Percentiles rank a stretch among this genome's conserved stretches.
These are phyloP conservation scores for Turnera subulata DNA, from an alignment of 345 rosid species.

Conservation along the genomic window DNA sequence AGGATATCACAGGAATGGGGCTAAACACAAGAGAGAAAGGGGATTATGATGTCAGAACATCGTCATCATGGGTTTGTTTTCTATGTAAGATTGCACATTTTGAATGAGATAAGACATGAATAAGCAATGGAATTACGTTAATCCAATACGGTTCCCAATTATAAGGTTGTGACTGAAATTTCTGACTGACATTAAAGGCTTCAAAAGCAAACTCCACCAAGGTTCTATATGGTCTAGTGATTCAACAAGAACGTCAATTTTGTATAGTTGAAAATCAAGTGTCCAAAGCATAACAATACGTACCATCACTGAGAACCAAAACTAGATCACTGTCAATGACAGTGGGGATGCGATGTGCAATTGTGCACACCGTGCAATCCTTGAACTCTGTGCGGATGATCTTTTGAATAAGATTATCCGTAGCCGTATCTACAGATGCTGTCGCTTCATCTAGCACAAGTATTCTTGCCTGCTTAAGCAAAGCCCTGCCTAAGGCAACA, in stretches of 20 bases:
- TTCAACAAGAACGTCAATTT: not conserved
- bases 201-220: not conserved
- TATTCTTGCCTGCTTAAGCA: constrained; percentile 87
- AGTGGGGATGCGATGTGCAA: constrained; percentile 97
- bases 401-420: constrained; percentile 95
- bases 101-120: no score
- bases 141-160: no score
- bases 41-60: not conserved
- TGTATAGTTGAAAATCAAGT: not conserved
- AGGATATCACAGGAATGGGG: no score
- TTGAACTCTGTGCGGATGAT: constrained; percentile 87
- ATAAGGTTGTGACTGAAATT: no score
- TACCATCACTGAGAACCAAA: constrained; percentile 94
- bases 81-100: no score
- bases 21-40: not conserved
- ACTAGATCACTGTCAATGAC: constrained; percentile 97
- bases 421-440: constrained; percentile 97
- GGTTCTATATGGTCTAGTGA: no score
- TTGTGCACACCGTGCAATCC: constrained; percentile 92
- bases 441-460: constrained; percentile 99
- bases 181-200: no score
- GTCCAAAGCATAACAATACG: constrained; percentile 14
- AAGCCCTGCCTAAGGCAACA: constrained; percentile 86
- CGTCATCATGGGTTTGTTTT: not conserved
- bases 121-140: no score